phyloP scores from a whole-genome alignment of 164 flowering plant species.

The Vitis rupestris region DNA sequence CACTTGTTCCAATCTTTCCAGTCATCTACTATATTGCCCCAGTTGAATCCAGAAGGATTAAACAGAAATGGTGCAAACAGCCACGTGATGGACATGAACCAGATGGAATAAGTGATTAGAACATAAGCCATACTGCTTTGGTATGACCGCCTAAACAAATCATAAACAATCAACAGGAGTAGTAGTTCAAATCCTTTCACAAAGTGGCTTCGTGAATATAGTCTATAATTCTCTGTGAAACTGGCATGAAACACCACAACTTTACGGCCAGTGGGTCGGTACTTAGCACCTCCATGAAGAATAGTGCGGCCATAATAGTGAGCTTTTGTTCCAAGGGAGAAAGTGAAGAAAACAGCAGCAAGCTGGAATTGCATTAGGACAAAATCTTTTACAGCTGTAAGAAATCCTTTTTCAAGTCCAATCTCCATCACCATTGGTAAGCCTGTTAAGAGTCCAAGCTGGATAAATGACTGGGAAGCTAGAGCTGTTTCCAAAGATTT shows the following conservation, averaged over 20 bases:
- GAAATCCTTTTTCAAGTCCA: constrained; percentile 87
- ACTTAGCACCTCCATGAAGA: constrained; percentile 95
- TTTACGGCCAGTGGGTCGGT: constrained; percentile 88
- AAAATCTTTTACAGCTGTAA: constrained; percentile 76
- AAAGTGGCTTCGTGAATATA: constrained; percentile 96
- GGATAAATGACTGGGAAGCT: constrained; percentile 90
- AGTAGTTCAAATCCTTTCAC: constrained; percentile 89
- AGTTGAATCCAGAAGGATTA: constrained; percentile 87
- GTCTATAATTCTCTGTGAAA: constrained; percentile 81
- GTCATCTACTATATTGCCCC: constrained; percentile 86
- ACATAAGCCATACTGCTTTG: constrained; percentile 70
- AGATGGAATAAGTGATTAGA: constrained; percentile 73
- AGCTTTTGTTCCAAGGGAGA: constrained; percentile 80
- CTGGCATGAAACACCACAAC: constrained; percentile 89
- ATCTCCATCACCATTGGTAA: constrained; percentile 96
- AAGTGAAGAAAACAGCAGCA: constrained; percentile 94
- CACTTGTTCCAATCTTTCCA: constrained; percentile 98
- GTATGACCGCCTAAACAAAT: constrained; percentile 60
- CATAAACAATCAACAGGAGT: constrained; percentile 73
- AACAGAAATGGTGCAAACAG: constrained; percentile 92
- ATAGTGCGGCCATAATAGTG: constrained; percentile 92
- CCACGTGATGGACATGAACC: constrained; percentile 94
- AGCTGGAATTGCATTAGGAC: constrained; percentile 93
- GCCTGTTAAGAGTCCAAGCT: constrained; percentile 93
- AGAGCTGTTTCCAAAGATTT: constrained; percentile 85